These are phyloP conservation scores for Corynascus novoguineensis DNA, from an alignment of 495 filamentous ascomycete species.

Conservation along the genomic window DNA sequence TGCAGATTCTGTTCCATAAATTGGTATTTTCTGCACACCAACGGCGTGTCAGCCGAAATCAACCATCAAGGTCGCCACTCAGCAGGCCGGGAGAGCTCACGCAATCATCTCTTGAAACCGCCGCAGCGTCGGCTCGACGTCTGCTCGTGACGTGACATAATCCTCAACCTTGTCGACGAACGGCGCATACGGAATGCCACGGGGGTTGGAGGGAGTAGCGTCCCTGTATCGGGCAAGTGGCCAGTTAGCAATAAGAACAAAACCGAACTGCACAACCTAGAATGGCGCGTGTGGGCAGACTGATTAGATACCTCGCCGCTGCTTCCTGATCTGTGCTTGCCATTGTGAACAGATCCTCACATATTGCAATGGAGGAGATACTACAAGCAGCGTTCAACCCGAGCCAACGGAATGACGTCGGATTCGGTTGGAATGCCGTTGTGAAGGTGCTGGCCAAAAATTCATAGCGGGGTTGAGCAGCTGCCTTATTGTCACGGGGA, in stretches of 20 bases:
- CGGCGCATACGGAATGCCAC: slow-evolving; percentile 89
- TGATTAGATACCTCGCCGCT: background rate
- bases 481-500: background rate
- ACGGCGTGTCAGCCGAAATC: background rate
- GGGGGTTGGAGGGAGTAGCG: slow-evolving; percentile 65
- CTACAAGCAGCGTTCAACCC: background rate
- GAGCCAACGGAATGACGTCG: slow-evolving; percentile 5
- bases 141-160: slow-evolving; percentile 78
- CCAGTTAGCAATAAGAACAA: background rate
- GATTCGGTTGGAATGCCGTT: background rate
- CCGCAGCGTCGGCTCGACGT: slow-evolving; percentile 84
- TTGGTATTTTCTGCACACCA: slow-evolving; percentile 77
- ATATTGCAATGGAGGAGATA: background rate
- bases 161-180: slow-evolving; percentile 96
- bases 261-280: background rate
- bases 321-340: slow-evolving; percentile 11
- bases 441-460: slow-evolving; percentile 2
- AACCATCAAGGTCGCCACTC: background rate
- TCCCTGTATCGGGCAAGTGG: slow-evolving; percentile 25
- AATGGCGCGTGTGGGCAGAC: background rate
- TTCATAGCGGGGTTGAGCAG: slow-evolving; percentile 14
- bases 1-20: slow-evolving; percentile 97
- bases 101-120: slow-evolving; percentile 99
- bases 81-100: slow-evolving; percentile 38
- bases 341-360: slow-evolving; percentile 10